A percentile compares a stretch with the other conserved stretches of the same genome.
phyloP scores from a whole-genome alignment of 176 grass and related monocot genomes.

The Raddia guianensis region DNA sequence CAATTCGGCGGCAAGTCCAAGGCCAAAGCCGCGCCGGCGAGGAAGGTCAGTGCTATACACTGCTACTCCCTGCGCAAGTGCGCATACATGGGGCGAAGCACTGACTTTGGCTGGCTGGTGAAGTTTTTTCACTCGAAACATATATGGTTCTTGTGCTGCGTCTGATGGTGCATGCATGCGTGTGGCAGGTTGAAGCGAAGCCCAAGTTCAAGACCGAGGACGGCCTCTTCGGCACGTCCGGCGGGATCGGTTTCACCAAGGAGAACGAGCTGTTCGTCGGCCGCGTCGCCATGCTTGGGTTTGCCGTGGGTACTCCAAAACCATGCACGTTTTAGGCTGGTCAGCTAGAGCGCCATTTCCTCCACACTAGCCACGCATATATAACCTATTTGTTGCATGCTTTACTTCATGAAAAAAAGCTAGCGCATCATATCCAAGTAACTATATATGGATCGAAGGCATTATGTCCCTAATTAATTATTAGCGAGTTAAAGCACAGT shows the following conservation, averaged over 20 bases:
- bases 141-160: background rate
- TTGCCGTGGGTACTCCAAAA: constrained; percentile 68
- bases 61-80: background rate
- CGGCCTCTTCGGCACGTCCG: constrained; percentile 94
- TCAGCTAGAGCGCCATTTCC: too few relatives aligned
- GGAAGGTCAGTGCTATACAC: constrained; percentile 54
- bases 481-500: too few relatives aligned
- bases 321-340: background rate
- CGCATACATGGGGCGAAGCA: background rate
- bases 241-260: constrained; percentile 98
- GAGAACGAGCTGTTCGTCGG: constrained; percentile 99
- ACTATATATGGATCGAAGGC: too few relatives aligned
- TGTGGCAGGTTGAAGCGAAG: constrained; percentile 30
- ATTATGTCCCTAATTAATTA: too few relatives aligned
- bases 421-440: too few relatives aligned
- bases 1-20: constrained; percentile 77
- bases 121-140: background rate
- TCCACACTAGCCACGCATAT: too few relatives aligned
- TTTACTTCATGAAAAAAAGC: too few relatives aligned
- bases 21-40: constrained; percentile 57
- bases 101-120: background rate
- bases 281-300: constrained; percentile 96
- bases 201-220: constrained; percentile 70
- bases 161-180: background rate
- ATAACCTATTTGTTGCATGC: too few relatives aligned